Conservation (phyloP, 257 asterid species). For the Jaltomata sinuosa region DNA sequence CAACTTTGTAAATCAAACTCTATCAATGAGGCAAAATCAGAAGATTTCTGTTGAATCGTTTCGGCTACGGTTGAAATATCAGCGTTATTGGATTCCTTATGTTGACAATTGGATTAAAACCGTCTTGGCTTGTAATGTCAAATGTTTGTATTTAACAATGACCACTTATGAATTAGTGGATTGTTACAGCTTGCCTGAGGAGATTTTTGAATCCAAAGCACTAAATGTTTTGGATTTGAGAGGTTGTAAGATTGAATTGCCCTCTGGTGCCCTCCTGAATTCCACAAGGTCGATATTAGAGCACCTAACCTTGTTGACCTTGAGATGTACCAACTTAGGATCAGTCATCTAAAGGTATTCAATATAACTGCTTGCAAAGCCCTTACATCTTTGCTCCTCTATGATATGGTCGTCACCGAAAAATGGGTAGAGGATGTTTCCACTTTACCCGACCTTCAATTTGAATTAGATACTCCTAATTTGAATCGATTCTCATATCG, state of each 20-base stretch:
- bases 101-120: not conserved
- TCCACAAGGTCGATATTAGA: not conserved
- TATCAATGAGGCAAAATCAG: not conserved
- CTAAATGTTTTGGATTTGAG: not conserved
- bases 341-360: not conserved
- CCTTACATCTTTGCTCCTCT: not conserved
- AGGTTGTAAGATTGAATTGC: not conserved
- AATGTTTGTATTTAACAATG: not conserved
- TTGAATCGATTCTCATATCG: not conserved
- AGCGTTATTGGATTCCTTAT: not conserved
- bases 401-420: not conserved
- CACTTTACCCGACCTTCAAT: not conserved
- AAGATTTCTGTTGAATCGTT: not conserved
- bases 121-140: not conserved
- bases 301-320: not conserved
- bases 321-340: not conserved
- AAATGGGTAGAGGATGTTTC: not conserved
- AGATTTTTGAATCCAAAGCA: not conserved
- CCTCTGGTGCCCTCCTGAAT: not conserved
- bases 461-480: not conserved
- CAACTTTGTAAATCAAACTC: not conserved
- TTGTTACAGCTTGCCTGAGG: not conserved
- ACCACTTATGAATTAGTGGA: too few relatives aligned
- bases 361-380: not conserved
- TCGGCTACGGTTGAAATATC: not conserved